A percentile compares a stretch with the other conserved stretches of the same genome.
Evolutionary conservation across 768 basidiomycete species (phyloP).

Genomic region (Leccinum rimulosum): DNA sequence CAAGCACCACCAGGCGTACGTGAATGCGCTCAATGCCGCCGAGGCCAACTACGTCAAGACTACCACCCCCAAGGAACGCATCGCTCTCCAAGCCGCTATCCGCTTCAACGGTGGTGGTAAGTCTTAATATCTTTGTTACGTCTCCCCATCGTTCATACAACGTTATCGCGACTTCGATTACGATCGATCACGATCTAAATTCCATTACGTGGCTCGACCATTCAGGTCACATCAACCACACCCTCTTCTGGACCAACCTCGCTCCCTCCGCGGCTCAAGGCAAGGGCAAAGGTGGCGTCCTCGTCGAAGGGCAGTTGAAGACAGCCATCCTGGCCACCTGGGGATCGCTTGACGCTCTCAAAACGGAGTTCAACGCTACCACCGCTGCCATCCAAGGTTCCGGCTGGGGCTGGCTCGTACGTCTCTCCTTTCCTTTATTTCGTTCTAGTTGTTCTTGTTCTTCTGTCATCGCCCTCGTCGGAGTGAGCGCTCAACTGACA

Average conservation of each 20-base stretch:
- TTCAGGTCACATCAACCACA: constrained; percentile 87
- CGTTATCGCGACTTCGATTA: constrained; percentile 15
- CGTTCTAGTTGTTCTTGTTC: constrained; percentile 29
- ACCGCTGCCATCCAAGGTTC: constrained; percentile 89
- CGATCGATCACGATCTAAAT: not conserved
- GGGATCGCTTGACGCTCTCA: constrained; percentile 68
- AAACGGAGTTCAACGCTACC: constrained; percentile 80
- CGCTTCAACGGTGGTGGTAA: constrained; percentile 96
- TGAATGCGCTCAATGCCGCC: constrained; percentile 88
- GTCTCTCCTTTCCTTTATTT: not conserved
- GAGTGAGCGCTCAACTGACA: not conserved
- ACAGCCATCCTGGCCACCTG: constrained; percentile 58
- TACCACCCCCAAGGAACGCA: constrained; percentile 69
- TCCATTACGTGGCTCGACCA: not conserved
- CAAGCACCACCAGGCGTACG: constrained; percentile 95
- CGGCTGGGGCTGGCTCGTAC: constrained; percentile 95
- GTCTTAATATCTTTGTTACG: constrained; percentile 20
- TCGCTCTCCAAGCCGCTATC: constrained; percentile 85
- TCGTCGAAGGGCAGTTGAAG: constrained; percentile 66
- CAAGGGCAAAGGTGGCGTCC: constrained; percentile 59
- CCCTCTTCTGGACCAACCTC: constrained; percentile 95
- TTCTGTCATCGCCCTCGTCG: too few relatives aligned
- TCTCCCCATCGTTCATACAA: not conserved
- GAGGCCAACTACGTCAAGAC: constrained; percentile 73
- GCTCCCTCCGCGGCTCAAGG: constrained; percentile 55